Evolutionary conservation across 768 basidiomycete genomes (phyloP), one percentile per base, ranked within the genome.

Genomic region (Suillus decipiens): DNA sequence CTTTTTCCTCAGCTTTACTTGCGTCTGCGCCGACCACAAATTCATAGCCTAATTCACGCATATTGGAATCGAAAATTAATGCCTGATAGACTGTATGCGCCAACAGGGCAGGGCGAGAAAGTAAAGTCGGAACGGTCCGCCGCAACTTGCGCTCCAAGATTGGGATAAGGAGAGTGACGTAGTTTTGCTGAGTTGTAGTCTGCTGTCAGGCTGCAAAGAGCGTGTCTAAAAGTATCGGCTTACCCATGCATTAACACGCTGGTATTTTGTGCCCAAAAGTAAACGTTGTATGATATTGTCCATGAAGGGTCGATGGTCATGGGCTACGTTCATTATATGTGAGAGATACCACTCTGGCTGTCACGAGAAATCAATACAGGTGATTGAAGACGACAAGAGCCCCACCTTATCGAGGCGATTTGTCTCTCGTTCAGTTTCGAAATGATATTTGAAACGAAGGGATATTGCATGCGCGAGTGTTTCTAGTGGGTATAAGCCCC

Each of bases 331-430:
- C 55, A 93, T 81, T 28, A 99, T 80, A 73, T 98, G 93, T 2
- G 94, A 89, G 72, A 99, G 92, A 70, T 93, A 98, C 93, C 96
- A 99, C 74, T 99, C 97, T 1, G 97, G 96, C 94, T 96, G 70
- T 28, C 50, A 28, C 60, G 39, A 33, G n/a, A 1, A 42, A 60
- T 53, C 15, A 39, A 42, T 28, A 37, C 33, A 37, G n/a, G 14
- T 31, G 12, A 43, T n/a, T 12, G 59, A 43, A 60, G 36, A 51
- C 60, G 22, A 50, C 6, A 60, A 17, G 15, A 24, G 48, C 61
- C 60, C 2, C 59, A 92, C 95, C 86, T 98, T 99, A 78, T 99
- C 96, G 11, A 95, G 74, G 59, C 93, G 83, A 74, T 98, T 99
- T 0, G 97, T 99, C 67, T 87, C 85, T 41, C 94, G 82, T 19